phyloP scores from a whole-genome alignment of 1,284 basidiomycete genomes.

The Cystobasidium pallidum region DNA sequence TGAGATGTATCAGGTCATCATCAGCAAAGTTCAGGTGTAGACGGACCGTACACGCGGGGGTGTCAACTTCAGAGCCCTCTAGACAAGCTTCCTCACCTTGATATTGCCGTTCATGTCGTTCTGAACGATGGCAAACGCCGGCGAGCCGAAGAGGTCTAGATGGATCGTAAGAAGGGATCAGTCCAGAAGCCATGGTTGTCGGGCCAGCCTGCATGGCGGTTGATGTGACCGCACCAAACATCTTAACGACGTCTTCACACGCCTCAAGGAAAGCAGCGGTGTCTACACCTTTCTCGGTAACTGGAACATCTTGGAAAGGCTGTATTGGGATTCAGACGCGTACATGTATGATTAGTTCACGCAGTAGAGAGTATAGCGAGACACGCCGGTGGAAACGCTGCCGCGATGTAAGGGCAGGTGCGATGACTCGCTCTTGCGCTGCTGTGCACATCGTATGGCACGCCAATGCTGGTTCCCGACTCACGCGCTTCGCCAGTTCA shows the following conservation, averaged over 20 bases:
- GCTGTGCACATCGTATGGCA: too few relatives aligned
- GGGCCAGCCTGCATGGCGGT: neutral
- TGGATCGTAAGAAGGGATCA: neutral
- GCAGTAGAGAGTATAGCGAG: too few relatives aligned
- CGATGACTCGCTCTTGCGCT: neutral
- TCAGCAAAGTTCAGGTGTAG: neutral
- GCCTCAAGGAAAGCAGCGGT: constrained; percentile 88
- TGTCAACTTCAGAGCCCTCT: neutral
- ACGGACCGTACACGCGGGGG: neutral
- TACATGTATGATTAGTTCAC: too few relatives aligned
- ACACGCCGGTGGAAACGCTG: too few relatives aligned
- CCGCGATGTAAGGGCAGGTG: too few relatives aligned
- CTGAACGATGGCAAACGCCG: constrained; percentile 84
- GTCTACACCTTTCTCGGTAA: constrained; percentile 84
- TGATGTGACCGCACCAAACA: constrained; percentile 72
- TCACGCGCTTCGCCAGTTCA: constrained; percentile 40
- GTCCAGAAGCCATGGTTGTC: too few relatives aligned
- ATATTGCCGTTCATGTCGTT: constrained; percentile 92
- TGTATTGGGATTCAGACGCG: constrained; percentile 54
- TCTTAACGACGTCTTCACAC: constrained; percentile 80
- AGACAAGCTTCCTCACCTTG: constrained; percentile 63
- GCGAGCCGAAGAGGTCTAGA: constrained; percentile 81
- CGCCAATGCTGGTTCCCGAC: neutral
- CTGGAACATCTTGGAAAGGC: constrained; percentile 88
- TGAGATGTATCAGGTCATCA: neutral